These are phyloP conservation scores for Talaromyces nanjingensis DNA, from an alignment of 495 filamentous ascomycete genomes.

Conservation along the genomic window DNA sequence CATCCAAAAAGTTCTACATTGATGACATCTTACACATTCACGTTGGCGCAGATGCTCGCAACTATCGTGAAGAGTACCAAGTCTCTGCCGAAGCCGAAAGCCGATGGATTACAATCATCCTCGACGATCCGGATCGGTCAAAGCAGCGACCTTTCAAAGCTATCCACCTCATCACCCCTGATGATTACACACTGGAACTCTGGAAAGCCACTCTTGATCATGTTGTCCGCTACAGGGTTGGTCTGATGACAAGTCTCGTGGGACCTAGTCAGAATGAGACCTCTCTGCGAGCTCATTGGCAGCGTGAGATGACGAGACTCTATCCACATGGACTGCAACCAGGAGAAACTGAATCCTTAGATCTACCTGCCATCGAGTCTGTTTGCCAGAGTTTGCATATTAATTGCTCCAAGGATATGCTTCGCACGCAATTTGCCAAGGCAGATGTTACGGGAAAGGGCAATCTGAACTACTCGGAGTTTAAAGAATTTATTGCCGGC, in stretches of 20 bases:
- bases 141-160: constrained; percentile 66
- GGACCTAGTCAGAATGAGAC: constrained; percentile 67
- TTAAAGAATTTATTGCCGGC: constrained; percentile 69
- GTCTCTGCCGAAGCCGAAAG: constrained; percentile 54
- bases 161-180: constrained; percentile 74
- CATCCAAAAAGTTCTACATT: constrained; percentile 79
- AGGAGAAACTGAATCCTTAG: constrained; percentile 61
- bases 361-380: constrained; percentile 67
- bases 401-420: constrained; percentile 67
- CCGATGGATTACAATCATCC: constrained; percentile 84
- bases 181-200: constrained; percentile 56
- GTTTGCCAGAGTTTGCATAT: constrained; percentile 86
- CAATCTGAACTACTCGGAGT: constrained; percentile 66
- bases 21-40: constrained; percentile 92
- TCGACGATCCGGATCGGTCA: constrained; percentile 59
- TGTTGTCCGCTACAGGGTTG: constrained; percentile 73
- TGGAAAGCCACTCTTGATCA: constrained; percentile 79
- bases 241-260: constrained; percentile 80
- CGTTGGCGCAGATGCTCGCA: constrained; percentile 73
- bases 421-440: constrained; percentile 67
- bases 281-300: constrained; percentile 75
- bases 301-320: constrained; percentile 70
- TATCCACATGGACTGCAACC: constrained; percentile 47
- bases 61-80: constrained; percentile 80
- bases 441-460: constrained; percentile 58